Base-by-base conservation (phyloP, 176 grass and related monocot genomes). In the Ensete glaucum region DNA sequence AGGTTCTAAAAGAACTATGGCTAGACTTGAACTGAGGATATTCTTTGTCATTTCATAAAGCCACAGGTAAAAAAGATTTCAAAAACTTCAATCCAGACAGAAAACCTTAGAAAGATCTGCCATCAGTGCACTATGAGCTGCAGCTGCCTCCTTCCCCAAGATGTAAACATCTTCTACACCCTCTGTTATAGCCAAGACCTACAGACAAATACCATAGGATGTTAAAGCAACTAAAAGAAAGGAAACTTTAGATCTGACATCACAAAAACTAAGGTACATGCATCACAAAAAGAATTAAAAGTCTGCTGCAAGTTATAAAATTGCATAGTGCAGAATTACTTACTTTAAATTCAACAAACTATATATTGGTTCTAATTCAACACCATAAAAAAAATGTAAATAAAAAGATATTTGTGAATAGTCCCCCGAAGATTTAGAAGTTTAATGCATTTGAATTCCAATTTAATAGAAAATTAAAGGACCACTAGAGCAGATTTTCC, bases 151-250 rank as follows among this genome's bases (percentile, higher is more conserved):
- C 75, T 93, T 92, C 73, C 90, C 88, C 73, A 97, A 78, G 73
- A 72, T 76, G 76, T 88, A 90, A 59, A 97, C 80, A 80, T 97
- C 93, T 78, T 93, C 87, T 64, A 97, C 83, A 62, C 83, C 90
- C 76, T 97, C 93, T 78, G 83, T 89, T 85, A 97, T 97, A 81
- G 90, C 87, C 74, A 97, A 87, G 76, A 97, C 87, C 93, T 97
- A 72, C 34, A 97, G 67, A 82, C 54, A 80, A 76, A 67, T 68
- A 81, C 11, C 22, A 67, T 0, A 78, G 51, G 58, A 78, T 62
- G 20, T 53, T 5, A 80, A 82, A 76, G 69, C 26, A 79, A 71
- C 29, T 52, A 77, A 67, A 77, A 12, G n/a, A 16, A 77, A 55
- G 9, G 43, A 53, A 82, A 15, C 13, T 51, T 73, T n/a, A 54